Evolutionary conservation across 805 yeast genomes (phyloP).

Genomic region (Saccharomycopsis capsularis): DNA sequence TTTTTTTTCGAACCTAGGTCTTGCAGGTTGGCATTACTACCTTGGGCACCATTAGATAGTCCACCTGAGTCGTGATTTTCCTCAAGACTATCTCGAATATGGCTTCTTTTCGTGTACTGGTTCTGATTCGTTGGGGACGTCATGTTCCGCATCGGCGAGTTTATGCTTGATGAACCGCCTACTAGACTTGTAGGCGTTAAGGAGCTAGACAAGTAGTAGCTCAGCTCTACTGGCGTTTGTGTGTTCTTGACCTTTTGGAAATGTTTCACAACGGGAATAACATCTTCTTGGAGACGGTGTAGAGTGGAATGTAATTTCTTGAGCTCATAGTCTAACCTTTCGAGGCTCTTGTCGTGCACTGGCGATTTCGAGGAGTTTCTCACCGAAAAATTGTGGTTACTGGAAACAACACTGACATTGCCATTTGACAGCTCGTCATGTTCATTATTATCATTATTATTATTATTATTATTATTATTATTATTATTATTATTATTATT

Average conservation of each 20-base stretch:
- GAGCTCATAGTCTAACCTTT: slow-evolving; percentile 13
- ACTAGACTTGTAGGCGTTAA: slow-evolving; percentile 6
- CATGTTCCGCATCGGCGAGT: slow-evolving; percentile 13
- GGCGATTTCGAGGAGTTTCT: slow-evolving; percentile 2
- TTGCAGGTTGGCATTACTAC: not conserved
- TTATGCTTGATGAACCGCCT: slow-evolving; percentile 9
- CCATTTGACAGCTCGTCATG: no score
- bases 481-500: not conserved
- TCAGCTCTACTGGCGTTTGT: not conserved
- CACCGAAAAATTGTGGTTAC: not conserved
- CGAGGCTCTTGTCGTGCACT: slow-evolving; percentile 8
- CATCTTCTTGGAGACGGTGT: slow-evolving; percentile 19
- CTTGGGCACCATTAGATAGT: no score
- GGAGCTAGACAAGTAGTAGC: not conserved
- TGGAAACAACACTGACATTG: no score
- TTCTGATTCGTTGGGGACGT: slow-evolving; percentile 15
- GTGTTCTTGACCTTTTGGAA: slow-evolving; percentile 8
- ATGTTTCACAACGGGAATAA: slow-evolving; percentile 16
- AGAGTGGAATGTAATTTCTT: slow-evolving; percentile 12
- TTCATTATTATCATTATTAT: no score
- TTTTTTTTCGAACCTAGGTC: slow-evolving; percentile 2
- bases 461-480: not conserved
- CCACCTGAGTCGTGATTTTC: no score
- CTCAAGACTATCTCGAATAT: slow-evolving; percentile 9
- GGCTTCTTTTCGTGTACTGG: slow-evolving; percentile 1